Conservation (phyloP, 164 flowering plant species). For the Berberis thunbergii region DNA sequence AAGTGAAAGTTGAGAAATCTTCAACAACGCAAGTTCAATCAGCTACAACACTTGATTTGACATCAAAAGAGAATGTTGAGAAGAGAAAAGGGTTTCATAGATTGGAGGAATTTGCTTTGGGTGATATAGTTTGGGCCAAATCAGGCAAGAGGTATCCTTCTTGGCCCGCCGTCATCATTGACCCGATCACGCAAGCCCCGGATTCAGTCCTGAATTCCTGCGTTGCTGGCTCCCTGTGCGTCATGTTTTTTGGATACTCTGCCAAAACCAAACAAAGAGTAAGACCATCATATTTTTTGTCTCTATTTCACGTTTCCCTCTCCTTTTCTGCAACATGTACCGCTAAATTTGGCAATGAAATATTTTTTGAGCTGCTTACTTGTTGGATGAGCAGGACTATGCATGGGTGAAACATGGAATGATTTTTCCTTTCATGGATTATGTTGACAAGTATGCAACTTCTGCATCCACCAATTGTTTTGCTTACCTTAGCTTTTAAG, state of each 20-base stretch:
- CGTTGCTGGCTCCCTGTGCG: slow-evolving; percentile 68
- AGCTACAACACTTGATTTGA: slow-evolving; percentile 2
- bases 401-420: slow-evolving; percentile 81
- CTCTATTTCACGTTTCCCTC: too few species aligned
- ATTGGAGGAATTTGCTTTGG: slow-evolving; percentile 54
- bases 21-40: slow-evolving; percentile 4
- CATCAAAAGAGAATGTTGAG: slow-evolving; percentile 21
- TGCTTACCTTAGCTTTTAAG: not conserved
- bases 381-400: slow-evolving; percentile 58
- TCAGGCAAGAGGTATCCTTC: slow-evolving; percentile 61
- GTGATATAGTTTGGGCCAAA: slow-evolving; percentile 93
- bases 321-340: too few species aligned
- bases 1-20: slow-evolving; percentile 20
- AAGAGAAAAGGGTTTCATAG: slow-evolving; percentile 36
- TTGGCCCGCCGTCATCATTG: slow-evolving; percentile 96
- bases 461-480: not conserved
- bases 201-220: slow-evolving; percentile 58
- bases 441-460: slow-evolving; percentile 63
- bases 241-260: slow-evolving; percentile 89
- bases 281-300: not conserved
- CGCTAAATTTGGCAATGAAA: too few species aligned
- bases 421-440: slow-evolving; percentile 75
- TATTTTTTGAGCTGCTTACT: too few species aligned
- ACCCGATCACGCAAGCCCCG: slow-evolving; percentile 80
- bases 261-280: slow-evolving; percentile 69